These are phyloP conservation scores for Botryosphaeria dothidea DNA, from an alignment of 2,329 filamentous ascomycete genomes.

Conservation along the genomic window DNA sequence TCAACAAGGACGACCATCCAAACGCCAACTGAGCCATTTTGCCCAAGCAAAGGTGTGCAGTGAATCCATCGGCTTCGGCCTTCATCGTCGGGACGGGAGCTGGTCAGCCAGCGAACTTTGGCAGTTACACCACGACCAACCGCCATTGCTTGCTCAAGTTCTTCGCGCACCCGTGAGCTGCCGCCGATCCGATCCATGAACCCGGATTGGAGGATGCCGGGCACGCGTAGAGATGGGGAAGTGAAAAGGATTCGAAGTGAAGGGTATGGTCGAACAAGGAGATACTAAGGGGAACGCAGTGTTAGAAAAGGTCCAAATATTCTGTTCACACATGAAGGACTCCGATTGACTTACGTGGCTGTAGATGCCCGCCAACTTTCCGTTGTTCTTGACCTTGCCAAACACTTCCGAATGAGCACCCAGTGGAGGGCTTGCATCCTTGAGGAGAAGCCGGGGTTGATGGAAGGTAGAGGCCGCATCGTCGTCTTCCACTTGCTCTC, in stretches of 20 bases:
- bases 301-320: too few species aligned
- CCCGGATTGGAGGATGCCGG: constrained; percentile 50
- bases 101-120: constrained; percentile 67
- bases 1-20: constrained; percentile 79
- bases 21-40: constrained; percentile 68
- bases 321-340: too few species aligned
- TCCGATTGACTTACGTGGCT: constrained; percentile 56
- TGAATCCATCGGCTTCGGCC: constrained; percentile 74
- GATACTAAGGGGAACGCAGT: constrained; percentile 39
- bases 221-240: constrained; percentile 51
- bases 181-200: constrained; percentile 53
- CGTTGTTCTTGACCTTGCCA: constrained; percentile 35
- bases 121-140: constrained; percentile 72
- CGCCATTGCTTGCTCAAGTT: constrained; percentile 61
- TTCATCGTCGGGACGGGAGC: constrained; percentile 45
- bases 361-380: constrained; percentile 48
- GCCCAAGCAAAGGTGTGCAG: constrained; percentile 70
- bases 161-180: constrained; percentile 53
- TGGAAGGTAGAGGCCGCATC: constrained; percentile 30
- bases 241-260: constrained; percentile 53
- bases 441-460: constrained; percentile 50
- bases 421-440: constrained; percentile 41
- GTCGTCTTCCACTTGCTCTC: constrained; percentile 38
- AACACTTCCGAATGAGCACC: neutral
- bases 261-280: constrained; percentile 49